Percentiles rank a stretch among this genome's conserved stretches.
phyloP scores from a whole-genome alignment of 176 grass and related monocot genomes.

The Puccinellia tenuiflora region DNA sequence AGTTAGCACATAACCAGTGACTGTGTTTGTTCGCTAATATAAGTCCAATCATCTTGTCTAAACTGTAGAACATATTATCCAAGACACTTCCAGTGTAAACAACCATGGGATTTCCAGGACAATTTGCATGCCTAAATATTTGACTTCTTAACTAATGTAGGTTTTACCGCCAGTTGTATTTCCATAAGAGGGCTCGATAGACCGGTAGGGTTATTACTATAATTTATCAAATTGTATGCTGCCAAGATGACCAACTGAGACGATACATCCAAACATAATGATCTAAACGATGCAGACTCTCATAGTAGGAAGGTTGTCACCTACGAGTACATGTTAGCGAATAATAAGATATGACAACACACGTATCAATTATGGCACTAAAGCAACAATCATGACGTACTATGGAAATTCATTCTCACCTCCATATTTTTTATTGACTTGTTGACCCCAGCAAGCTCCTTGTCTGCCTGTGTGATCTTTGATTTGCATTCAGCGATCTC shows the following conservation, averaged over 20 bases:
- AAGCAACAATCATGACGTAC: not conserved
- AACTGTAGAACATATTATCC: not conserved
- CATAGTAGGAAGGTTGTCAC: not conserved
- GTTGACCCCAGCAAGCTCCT: constrained; percentile 53
- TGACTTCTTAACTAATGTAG: not conserved
- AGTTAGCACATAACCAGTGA: not conserved
- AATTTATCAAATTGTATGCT: not conserved
- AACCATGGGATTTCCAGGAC: not conserved
- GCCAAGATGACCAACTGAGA: not conserved
- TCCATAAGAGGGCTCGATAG: not conserved
- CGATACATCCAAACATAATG: not conserved
- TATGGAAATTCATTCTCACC: constrained; percentile 41
- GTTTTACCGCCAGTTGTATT: not conserved
- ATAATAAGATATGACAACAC: constrained; percentile 30
- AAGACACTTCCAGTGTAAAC: not conserved
- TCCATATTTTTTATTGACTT: constrained; percentile 49
- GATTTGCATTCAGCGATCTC: constrained; percentile 49
- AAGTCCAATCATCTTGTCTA: not conserved
- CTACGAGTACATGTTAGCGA: not conserved
- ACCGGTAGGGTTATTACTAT: not conserved
- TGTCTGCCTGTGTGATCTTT: constrained; percentile 44
- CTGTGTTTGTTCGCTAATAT: not conserved
- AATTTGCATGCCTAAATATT: not conserved
- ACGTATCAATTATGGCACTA: not conserved
- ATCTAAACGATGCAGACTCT: constrained; percentile 6